Evolutionary conservation across 2,329 filamentous ascomycete species (phyloP), one percentile per base, ranked within the genome.

Genomic region (Madurella mycetomatis): DNA sequence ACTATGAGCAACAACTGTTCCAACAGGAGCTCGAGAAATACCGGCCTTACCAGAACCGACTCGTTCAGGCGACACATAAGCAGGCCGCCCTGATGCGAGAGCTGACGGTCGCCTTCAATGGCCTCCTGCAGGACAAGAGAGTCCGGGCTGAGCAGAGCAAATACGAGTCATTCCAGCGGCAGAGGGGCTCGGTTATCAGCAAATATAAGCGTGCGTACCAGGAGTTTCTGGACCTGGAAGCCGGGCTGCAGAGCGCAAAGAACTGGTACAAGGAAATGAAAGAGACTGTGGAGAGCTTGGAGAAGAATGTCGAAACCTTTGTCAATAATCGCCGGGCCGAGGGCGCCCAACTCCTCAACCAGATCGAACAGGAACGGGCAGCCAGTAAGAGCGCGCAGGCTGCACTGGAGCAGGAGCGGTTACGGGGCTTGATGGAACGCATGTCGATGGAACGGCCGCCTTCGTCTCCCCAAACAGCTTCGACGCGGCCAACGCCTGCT

Each of bases 11-110:
- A 12, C 90, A 96, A 65, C 80, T 99, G 2, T 99, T 99, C 73
- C 88, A 96, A 68, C 85, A 90, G 15, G 94, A 99, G 70, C 79
- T 99, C n/a, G 92, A 97, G 72, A 99, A 99, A 70, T 99, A 96
- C 73, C 80, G 91, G 41, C 88, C 91, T 30, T 90, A 96, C 65
- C 94, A 97, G 68, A 96, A 87, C 64, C 85, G 94, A 34, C 81
- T 99, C 15, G 75, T 96, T 9, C 91, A 96, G 69, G 92, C 94
- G 13, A 95, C 91, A 59, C 94, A 99, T 72, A 99, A 96, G 72
- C 94, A 99, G 70, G 85, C 89, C 0, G 86, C 90, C 0, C 75
- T 99, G 51, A 91, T 99, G 84, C 97, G 97, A 71, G 94, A 99
- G 64, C 79, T 99, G 44, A 96, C 91, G 0, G 81, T 83, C 39